These are phyloP conservation scores for Cladosporium phlei DNA, from an alignment of 2,329 filamentous ascomycete species.

Conservation along the genomic window DNA sequence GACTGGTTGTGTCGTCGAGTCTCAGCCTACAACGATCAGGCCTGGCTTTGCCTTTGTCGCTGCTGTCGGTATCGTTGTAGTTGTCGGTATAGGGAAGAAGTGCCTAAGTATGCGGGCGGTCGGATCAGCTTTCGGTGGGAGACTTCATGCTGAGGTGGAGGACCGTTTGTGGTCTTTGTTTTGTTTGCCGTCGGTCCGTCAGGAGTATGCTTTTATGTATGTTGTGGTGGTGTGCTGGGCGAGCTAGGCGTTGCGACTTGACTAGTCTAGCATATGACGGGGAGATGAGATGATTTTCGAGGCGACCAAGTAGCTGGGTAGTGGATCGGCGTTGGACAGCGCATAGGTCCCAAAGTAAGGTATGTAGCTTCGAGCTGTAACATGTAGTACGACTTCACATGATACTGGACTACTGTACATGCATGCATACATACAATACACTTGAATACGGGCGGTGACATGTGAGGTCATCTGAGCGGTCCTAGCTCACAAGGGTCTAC, in stretches of 20 bases:
- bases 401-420: too few species aligned
- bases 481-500: constrained; percentile 6
- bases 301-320: neutral
- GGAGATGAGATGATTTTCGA: neutral
- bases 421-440: too few species aligned
- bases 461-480: constrained; percentile 12
- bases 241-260: neutral
- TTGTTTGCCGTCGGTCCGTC: neutral
- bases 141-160: constrained; percentile 10
- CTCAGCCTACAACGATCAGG: too few species aligned
- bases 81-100: too few species aligned
- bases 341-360: neutral
- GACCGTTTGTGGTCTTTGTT: neutral
- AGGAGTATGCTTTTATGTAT: neutral
- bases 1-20: too few species aligned
- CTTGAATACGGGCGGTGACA: constrained; percentile 3
- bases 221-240: neutral
- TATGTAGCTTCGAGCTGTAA: neutral
- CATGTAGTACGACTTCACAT: neutral
- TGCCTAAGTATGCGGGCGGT: too few species aligned
- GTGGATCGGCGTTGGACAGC: constrained; percentile 9
- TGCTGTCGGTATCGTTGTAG: too few species aligned
- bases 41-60: too few species aligned
- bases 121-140: constrained; percentile 12
- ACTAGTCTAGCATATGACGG: neutral